A percentile compares a stretch with the other conserved stretches of the same genome.
These are phyloP conservation scores for Tetracladium setigerum DNA, from an alignment of 495 filamentous ascomycete genomes.

Conservation along the genomic window DNA sequence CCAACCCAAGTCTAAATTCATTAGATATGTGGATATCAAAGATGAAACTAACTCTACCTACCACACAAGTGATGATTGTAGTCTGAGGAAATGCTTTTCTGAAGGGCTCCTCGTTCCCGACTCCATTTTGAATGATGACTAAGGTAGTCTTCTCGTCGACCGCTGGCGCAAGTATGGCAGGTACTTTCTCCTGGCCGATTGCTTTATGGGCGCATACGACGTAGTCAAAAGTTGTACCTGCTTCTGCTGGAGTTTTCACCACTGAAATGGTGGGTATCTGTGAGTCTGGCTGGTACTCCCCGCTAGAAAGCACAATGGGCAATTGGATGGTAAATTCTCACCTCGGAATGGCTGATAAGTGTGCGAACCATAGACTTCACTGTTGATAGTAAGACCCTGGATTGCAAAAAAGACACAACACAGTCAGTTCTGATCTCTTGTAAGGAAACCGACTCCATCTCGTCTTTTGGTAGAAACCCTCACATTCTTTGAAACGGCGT, in stretches of 20 bases:
- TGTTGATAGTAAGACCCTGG: no score
- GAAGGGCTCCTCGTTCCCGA: conserved; percentile 31
- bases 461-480: no score
- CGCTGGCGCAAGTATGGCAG: conserved; percentile 30
- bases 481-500: no score
- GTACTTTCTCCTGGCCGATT: conserved; percentile 32
- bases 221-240: conserved; percentile 31
- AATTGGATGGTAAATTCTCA: no score
- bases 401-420: no score
- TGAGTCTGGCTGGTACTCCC: no score
- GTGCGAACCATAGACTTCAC: no score
- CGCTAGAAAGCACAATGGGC: no score
- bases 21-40: background rate
- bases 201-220: conserved; percentile 46
- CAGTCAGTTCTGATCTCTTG: no score
- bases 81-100: conserved; percentile 20
- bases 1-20: conserved; percentile 44
- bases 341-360: no score
- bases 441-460: no score
- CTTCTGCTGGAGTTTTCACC: conserved; percentile 33
- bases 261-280: no score
- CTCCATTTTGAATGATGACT: conserved; percentile 32
- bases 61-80: conserved; percentile 28
- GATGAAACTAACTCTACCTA: conserved; percentile 10
- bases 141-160: conserved; percentile 24